phyloP scores from a whole-genome alignment of 495 filamentous ascomycete species.

The Cercophora scortea region DNA sequence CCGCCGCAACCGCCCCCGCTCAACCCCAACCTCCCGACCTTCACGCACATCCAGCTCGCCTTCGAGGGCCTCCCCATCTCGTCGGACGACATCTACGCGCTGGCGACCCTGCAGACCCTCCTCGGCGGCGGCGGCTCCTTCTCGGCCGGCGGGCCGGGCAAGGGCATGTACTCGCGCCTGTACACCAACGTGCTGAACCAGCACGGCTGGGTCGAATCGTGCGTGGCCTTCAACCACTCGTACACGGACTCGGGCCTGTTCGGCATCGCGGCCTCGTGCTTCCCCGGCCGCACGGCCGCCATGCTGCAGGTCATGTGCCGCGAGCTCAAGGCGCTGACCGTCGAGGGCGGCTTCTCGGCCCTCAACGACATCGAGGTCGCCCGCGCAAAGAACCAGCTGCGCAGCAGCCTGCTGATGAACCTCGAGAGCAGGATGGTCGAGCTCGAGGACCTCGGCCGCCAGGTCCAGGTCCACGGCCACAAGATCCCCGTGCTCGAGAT shows the following conservation, averaged over 20 bases:
- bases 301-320: conserved; percentile 94
- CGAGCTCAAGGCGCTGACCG: conserved; percentile 70
- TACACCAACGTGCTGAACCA: conserved; percentile 98
- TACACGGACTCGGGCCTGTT: conserved; percentile 95
- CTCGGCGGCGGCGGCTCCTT: conserved; percentile 96
- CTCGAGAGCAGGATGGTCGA: conserved; percentile 96
- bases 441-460: conserved; percentile 92
- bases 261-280: conserved; percentile 82
- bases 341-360: conserved; percentile 58
- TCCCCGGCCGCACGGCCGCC: conserved; percentile 60
- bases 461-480: conserved; percentile 89
- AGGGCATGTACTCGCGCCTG: conserved; percentile 96
- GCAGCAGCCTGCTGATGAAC: conserved; percentile 91
- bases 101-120: conserved; percentile 93
- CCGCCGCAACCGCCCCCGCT: conserved; percentile 68
- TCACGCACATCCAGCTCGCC: conserved; percentile 88
- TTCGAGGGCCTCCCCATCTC: conserved; percentile 93
- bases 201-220: conserved; percentile 91
- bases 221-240: conserved; percentile 91
- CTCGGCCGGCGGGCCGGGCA: conserved; percentile 93
- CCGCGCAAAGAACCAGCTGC: conserved; percentile 96
- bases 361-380: conserved; percentile 76
- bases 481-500: conserved; percentile 91
- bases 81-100: conserved; percentile 87
- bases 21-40: conserved; percentile 69